Percentiles rank a stretch among this genome's conserved stretches.
These are phyloP conservation scores for Sporothrix curviconia DNA, from an alignment of 2,329 filamentous ascomycete species.

Conservation along the genomic window DNA sequence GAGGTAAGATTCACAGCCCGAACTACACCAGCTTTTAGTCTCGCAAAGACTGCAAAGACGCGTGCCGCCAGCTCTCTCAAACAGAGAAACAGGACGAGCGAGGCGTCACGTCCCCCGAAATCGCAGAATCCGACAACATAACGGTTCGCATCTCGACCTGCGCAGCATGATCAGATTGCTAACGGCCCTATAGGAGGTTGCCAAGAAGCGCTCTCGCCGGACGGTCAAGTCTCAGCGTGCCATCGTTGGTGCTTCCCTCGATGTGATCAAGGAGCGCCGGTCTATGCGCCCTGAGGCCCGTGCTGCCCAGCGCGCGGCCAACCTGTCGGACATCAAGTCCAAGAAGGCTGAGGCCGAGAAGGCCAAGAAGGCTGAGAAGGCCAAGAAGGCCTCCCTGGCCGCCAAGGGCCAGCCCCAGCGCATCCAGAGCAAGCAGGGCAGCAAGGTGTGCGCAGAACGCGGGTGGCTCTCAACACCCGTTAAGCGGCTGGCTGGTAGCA, in stretches of 20 bases:
- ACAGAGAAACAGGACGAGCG: no score
- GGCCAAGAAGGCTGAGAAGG: constrained; percentile 99
- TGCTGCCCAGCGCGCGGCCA: constrained; percentile 76
- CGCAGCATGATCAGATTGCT: constrained; percentile 16
- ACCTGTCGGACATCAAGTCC: constrained; percentile 97
- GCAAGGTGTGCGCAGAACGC: constrained; percentile 81
- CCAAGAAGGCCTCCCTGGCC: constrained; percentile 72
- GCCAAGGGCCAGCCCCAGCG: constrained; percentile 71
- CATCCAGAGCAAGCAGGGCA: constrained; percentile 93
- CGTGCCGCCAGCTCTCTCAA: no score
- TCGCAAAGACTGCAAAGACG: no score
- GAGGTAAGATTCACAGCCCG: constrained; percentile 62
- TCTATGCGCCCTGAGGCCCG: constrained; percentile 91
- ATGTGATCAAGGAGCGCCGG: constrained; percentile 99
- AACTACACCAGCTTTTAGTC: no score
- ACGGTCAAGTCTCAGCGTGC: constrained; percentile 98
- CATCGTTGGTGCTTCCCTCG: constrained; percentile 97
- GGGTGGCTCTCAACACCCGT: constrained; percentile 81
- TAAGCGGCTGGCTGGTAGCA: constrained; percentile 41
- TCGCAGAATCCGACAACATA: no score
- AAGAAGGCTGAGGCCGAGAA: constrained; percentile 86
- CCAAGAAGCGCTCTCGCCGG: constrained; percentile 98
- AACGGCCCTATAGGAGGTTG: constrained; percentile 69
- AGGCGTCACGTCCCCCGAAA: no score
- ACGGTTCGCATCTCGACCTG: not conserved